These are phyloP conservation scores for Hypoxylon sp. DNA, from an alignment of 2,329 filamentous ascomycete species.

Conservation along the genomic window DNA sequence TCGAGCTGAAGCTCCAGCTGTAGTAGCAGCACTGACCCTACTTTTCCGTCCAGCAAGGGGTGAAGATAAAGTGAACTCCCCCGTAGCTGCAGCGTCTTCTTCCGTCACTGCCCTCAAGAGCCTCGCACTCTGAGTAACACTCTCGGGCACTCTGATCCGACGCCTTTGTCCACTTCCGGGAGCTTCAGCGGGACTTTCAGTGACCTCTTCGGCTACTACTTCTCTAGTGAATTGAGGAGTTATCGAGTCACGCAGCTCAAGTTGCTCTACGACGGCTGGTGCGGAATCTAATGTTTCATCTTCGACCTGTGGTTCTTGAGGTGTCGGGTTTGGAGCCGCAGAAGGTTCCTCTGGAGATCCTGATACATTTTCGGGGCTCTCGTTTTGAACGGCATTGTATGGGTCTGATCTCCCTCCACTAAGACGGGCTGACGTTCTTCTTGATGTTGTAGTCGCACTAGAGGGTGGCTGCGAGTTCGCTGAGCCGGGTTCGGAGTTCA, in stretches of 20 bases:
- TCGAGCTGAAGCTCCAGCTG: constrained; percentile 50
- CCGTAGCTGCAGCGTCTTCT: constrained; percentile 51
- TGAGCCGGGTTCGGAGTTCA: constrained; percentile 49
- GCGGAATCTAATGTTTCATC: constrained; percentile 40
- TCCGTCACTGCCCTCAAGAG: constrained; percentile 60
- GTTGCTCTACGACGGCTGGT: constrained; percentile 40
- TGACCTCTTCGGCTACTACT: constrained; percentile 60
- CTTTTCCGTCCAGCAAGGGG: constrained; percentile 62
- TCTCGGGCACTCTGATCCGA: constrained; percentile 56
- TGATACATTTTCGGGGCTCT: constrained; percentile 35
- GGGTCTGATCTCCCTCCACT: constrained; percentile 45
- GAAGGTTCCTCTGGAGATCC: constrained; percentile 15
- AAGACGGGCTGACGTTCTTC: constrained; percentile 38
- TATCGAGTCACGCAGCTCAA: constrained; percentile 41
- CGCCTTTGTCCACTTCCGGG: constrained; percentile 70
- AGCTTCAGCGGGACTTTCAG: constrained; percentile 68
- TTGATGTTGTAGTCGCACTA: constrained; percentile 40
- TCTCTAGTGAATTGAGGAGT: constrained; percentile 43
- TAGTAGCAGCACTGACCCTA: constrained; percentile 55
- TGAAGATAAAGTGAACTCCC: constrained; percentile 58
- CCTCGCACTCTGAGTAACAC: constrained; percentile 59
- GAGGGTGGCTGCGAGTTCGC: constrained; percentile 42
- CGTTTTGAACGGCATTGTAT: constrained; percentile 39
- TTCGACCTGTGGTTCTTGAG: constrained; percentile 15
- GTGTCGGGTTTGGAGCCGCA: constrained; percentile 18